Evolutionary conservation across 371 early-diverging fungal genomes (phyloP), one percentile per base, ranked within the genome.

Genomic region (Mortierella sp.): DNA sequence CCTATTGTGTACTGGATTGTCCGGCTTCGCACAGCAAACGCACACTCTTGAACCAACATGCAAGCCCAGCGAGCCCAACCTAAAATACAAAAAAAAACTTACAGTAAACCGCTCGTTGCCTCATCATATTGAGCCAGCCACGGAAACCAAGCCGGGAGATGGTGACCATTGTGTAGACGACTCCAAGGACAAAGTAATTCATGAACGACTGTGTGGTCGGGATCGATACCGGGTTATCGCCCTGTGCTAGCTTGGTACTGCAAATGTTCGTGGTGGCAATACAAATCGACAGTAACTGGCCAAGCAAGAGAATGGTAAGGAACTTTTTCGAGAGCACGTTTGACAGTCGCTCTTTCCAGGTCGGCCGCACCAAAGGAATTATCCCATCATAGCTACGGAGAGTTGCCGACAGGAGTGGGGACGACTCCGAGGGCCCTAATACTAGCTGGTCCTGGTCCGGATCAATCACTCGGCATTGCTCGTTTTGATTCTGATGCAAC

Each of bases 121-220:
- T 75, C 50, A 91, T 73, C 59, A 84, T 84, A 2, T 63, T 50
- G 56, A 81, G 52, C 71, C 82, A 85, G 0, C 86, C 91, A 15
- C 76, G 64, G 26, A 78, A 73, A 0, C 86, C 87, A 30, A 72
- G 46, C 59, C 87, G 84, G 44, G 79, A 83, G 21, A 90, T 72
- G 7, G 88, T 81, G 47, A 84, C 67, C 6, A 84, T 61, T 43
- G 87, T 86, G 65, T 89, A 93, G 9, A 91, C 84, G 2, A 91
- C 6, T 4, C 85, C 83, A 6, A 93, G 79, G 12, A 86, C 70
- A 17, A 87, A 71, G 71, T 93, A 93, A 55, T 85, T 86, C 34
- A 93, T 64, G 50, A 89, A 87, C 31, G 86, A 85, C 62, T 92
- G 92, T 14, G 84, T 87, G 56, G 90, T 92, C 43, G 93, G 93